Evolutionary conservation across 805 yeast genomes (phyloP).

Genomic region (Myxozyma mucilagina): DNA sequence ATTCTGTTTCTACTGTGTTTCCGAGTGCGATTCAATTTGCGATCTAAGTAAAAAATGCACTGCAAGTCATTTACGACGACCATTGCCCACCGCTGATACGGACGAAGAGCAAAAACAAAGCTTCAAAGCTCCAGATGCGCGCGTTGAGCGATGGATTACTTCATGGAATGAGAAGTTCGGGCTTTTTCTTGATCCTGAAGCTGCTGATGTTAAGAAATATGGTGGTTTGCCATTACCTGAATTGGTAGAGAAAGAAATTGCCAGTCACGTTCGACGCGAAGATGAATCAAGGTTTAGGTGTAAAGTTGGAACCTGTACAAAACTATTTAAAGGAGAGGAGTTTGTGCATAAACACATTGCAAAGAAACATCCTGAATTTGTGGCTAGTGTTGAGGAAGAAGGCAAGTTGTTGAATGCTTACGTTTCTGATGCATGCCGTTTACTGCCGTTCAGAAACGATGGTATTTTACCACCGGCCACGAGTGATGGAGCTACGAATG

Average conservation of each 20-base stretch:
- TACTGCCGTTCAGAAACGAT: constrained; percentile 20
- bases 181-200: constrained; percentile 17
- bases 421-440: constrained; percentile 26
- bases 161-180: constrained; percentile 28
- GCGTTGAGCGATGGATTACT: constrained; percentile 22
- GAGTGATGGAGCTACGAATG: background rate
- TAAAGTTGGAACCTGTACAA: constrained; percentile 29
- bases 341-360: constrained; percentile 31
- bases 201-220: constrained; percentile 15
- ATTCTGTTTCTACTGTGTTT: constrained; percentile 29
- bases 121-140: constrained; percentile 8
- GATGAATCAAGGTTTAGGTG: constrained; percentile 31
- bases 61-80: constrained; percentile 28
- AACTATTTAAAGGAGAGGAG: constrained; percentile 31
- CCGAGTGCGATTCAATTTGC: constrained; percentile 22
- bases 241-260: constrained; percentile 11
- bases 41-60: constrained; percentile 26
- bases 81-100: constrained; percentile 7
- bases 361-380: constrained; percentile 30
- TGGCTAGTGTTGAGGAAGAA: constrained; percentile 10
- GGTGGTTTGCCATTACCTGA: constrained; percentile 27
- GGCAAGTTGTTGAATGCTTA: constrained; percentile 18
- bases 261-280: constrained; percentile 19
- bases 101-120: constrained; percentile 3
- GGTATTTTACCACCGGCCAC: constrained; percentile 14